phyloP scores from a whole-genome alignment of 352 stramenopile species.

The Pythium volutum region DNA sequence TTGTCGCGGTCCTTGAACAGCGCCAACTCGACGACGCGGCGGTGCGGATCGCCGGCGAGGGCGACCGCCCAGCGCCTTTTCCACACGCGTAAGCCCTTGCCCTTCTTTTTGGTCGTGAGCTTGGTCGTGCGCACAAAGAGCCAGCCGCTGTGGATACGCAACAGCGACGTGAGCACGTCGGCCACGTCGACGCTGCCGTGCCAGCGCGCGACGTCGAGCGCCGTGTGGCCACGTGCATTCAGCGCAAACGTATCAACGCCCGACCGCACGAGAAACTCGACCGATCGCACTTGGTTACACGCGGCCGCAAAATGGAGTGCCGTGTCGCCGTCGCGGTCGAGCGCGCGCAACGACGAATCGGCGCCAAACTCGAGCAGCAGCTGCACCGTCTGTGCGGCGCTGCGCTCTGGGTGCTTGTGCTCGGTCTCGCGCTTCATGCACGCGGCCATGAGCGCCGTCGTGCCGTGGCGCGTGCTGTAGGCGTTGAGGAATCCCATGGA shows the following conservation, averaged over 20 bases:
- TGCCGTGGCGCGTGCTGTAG: slow-evolving; percentile 45
- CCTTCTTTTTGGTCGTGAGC: not conserved
- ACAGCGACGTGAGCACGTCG: slow-evolving; percentile 42
- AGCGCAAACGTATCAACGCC: slow-evolving; percentile 44
- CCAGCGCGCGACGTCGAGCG: slow-evolving; percentile 58
- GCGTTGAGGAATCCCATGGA: slow-evolving; percentile 34
- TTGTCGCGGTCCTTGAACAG: slow-evolving; percentile 43
- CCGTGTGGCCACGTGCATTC: slow-evolving; percentile 52
- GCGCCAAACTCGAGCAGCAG: slow-evolving; percentile 59
- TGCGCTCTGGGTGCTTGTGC: slow-evolving; percentile 17
- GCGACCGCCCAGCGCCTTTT: slow-evolving; percentile 61
- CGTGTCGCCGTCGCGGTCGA: slow-evolving; percentile 42
- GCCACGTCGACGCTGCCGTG: slow-evolving; percentile 38
- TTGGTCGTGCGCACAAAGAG: slow-evolving; percentile 41
- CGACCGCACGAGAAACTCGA: slow-evolving; percentile 55
- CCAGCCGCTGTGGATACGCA: slow-evolving; percentile 56
- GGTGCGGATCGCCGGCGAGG: slow-evolving; percentile 46
- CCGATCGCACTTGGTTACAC: slow-evolving; percentile 39
- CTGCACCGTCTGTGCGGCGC: slow-evolving; percentile 36
- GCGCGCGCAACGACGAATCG: slow-evolving; percentile 37
- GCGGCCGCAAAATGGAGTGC: slow-evolving; percentile 68
- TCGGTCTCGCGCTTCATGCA: slow-evolving; percentile 39
- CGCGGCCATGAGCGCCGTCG: slow-evolving; percentile 71
- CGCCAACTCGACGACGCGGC: slow-evolving; percentile 44
- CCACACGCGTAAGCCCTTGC: slow-evolving; percentile 35